A percentile compares a stretch with the other conserved stretches of the same genome.
Conservation (phyloP, 2,329 filamentous ascomycete genomes). For the Colletotrichum kahawae region DNA sequence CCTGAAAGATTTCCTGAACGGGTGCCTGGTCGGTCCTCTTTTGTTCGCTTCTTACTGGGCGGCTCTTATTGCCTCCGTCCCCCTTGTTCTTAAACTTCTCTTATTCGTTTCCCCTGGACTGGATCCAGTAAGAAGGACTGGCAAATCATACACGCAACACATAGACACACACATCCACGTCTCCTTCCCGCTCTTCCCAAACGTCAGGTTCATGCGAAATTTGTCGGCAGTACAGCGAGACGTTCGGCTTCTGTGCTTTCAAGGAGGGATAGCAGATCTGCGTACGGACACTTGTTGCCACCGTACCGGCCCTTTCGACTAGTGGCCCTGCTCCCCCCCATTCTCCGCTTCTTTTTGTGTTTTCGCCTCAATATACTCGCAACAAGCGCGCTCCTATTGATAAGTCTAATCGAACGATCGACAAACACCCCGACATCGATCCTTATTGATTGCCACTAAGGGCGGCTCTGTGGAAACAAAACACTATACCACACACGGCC, state of each 20-base stretch:
- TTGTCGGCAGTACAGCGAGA: background rate
- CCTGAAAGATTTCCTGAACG: background rate
- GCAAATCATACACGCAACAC: background rate
- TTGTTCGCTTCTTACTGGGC: background rate
- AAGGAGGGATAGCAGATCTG: background rate
- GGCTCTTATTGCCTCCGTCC: background rate
- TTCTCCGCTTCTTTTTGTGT: background rate
- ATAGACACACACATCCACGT: background rate
- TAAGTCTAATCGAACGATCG: slow-evolving; percentile 5
- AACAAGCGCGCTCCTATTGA: background rate
- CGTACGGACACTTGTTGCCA: background rate
- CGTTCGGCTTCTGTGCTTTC: background rate
- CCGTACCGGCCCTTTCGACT: background rate
- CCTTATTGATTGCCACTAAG: background rate
- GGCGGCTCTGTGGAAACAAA: background rate
- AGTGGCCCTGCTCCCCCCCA: background rate
- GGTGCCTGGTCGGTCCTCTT: background rate
- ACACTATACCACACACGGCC: background rate
- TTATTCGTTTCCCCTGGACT: slow-evolving; percentile 2
- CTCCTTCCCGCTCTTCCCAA: background rate
- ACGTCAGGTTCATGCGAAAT: background rate
- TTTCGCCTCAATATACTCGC: slow-evolving; percentile 1
- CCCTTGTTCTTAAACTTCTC: background rate
- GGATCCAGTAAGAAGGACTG: background rate
- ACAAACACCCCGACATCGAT: slow-evolving; percentile 9